phyloP scores from a whole-genome alignment of 139 green algal genomes.

The Nannochloris sp. region DNA sequence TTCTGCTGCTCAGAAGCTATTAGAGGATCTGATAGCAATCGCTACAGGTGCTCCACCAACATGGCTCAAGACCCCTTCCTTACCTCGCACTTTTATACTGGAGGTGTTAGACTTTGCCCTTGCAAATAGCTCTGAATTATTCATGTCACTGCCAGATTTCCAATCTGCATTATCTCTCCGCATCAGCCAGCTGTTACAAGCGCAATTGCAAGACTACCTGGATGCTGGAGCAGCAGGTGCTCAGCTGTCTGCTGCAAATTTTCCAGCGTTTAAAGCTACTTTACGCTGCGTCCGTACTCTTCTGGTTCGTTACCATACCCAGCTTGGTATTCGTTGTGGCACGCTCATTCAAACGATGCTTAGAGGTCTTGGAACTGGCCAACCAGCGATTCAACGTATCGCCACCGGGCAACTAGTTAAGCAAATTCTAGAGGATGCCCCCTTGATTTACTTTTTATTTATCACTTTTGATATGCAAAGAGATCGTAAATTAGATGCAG shows the following conservation, averaged over 20 bases:
- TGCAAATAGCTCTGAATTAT: constrained; percentile 42
- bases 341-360: constrained; percentile 45
- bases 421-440: constrained; percentile 31
- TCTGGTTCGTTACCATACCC: constrained; percentile 33
- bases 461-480: constrained; percentile 32
- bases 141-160: constrained; percentile 31
- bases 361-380: constrained; percentile 7
- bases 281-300: constrained; percentile 44
- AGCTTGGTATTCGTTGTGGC: constrained; percentile 21
- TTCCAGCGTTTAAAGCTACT: constrained; percentile 36
- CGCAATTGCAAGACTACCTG: constrained; percentile 46
- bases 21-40: constrained; percentile 54
- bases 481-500: constrained; percentile 35
- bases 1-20: constrained; percentile 44
- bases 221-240: constrained; percentile 34
- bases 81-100: constrained; percentile 58
- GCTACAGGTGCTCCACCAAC: constrained; percentile 20
- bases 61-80: constrained; percentile 49
- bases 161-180: constrained; percentile 20
- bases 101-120: constrained; percentile 79
- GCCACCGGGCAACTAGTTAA: constrained; percentile 40
- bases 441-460: constrained; percentile 43
- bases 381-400: constrained; percentile 34
- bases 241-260: constrained; percentile 26
- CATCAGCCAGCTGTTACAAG: constrained; percentile 37